phyloP scores from a whole-genome alignment of 2,329 filamentous ascomycete species.

The Neodidymelliopsis sp. region DNA sequence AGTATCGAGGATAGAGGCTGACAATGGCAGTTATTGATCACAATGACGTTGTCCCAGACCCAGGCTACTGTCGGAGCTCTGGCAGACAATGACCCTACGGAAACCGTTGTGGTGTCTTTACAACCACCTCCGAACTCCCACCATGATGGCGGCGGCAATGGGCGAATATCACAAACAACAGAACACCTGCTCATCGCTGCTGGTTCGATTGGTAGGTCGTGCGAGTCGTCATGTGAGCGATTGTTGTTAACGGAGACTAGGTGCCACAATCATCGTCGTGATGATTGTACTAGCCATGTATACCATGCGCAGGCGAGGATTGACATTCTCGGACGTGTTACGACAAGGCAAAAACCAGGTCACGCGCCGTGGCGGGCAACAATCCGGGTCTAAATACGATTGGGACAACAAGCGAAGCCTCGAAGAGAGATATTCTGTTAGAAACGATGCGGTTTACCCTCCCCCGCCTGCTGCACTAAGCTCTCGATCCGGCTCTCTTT shows the following conservation, averaged over 20 bases:
- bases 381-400: conserved; percentile 31
- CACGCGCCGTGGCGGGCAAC: conserved; percentile 30
- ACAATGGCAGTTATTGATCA: conserved; percentile 33
- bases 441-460: conserved; percentile 34
- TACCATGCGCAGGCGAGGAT: conserved; percentile 49
- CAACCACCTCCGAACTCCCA: conserved; percentile 26
- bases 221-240: background rate
- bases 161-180: conserved; percentile 47
- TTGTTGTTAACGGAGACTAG: conserved; percentile 33
- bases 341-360: conserved; percentile 34
- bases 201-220: conserved; percentile 48
- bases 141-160: conserved; percentile 24
- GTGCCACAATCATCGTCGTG: conserved; percentile 49
- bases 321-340: conserved; percentile 41
- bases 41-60: conserved; percentile 29
- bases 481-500: conserved; percentile 37
- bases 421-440: conserved; percentile 35
- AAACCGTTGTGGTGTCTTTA: conserved; percentile 37
- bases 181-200: conserved; percentile 51
- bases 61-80: conserved; percentile 26
- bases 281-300: conserved; percentile 47
- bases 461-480: conserved; percentile 31
- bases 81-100: conserved; percentile 32
- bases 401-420: conserved; percentile 39
- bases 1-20: conserved; percentile 12